Conservation (phyloP, 352 stramenopile genomes). For the Pythium pectinolyticum region DNA sequence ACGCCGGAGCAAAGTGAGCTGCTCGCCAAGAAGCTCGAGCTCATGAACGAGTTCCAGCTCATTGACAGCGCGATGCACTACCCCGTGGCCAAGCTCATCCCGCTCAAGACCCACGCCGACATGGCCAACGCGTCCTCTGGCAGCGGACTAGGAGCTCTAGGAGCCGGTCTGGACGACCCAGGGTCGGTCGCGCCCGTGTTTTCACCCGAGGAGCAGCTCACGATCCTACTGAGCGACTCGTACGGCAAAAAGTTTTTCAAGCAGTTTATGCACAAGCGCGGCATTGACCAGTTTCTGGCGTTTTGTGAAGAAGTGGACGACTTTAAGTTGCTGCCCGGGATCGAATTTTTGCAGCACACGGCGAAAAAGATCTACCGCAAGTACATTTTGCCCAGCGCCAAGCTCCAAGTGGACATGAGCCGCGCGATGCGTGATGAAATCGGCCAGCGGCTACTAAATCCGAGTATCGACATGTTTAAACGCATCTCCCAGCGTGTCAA, state of each 20-base stretch:
- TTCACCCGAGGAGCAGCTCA: slow-evolving; percentile 51
- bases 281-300: slow-evolving; percentile 63
- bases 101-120: slow-evolving; percentile 23
- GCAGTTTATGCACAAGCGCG: slow-evolving; percentile 68
- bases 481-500: slow-evolving; percentile 62
- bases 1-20: slow-evolving; percentile 48
- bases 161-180: neutral
- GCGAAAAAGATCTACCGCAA: slow-evolving; percentile 88
- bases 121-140: slow-evolving; percentile 9
- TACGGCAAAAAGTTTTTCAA: slow-evolving; percentile 78
- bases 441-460: slow-evolving; percentile 54
- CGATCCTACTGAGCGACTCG: slow-evolving; percentile 46
- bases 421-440: slow-evolving; percentile 80
- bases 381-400: slow-evolving; percentile 73
- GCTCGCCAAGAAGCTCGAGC: slow-evolving; percentile 55
- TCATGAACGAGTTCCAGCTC: slow-evolving; percentile 64
- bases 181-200: slow-evolving; percentile 15
- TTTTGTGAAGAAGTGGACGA: slow-evolving; percentile 79
- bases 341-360: slow-evolving; percentile 83
- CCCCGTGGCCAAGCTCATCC: slow-evolving; percentile 72
- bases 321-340: slow-evolving; percentile 75
- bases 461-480: slow-evolving; percentile 86
- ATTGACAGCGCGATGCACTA: slow-evolving; percentile 77
- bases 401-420: slow-evolving; percentile 85
- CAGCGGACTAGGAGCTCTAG: neutral